A percentile compares a stretch with the other conserved stretches of the same genome.
Evolutionary conservation across 495 filamentous ascomycete species (phyloP).

Genomic region (Penicillium lagena): DNA sequence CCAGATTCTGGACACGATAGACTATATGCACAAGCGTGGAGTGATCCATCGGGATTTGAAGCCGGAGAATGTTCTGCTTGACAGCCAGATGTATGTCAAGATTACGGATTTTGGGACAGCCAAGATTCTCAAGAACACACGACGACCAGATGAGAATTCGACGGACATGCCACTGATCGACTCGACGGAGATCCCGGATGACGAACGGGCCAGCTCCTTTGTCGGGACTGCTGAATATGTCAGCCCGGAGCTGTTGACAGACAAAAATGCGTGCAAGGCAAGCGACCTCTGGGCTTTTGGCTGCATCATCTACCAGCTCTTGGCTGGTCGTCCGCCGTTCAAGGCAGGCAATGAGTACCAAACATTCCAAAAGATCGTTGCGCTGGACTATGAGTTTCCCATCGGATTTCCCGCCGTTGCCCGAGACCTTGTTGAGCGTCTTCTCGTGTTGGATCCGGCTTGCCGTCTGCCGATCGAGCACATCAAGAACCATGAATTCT

Average conservation of each 20-base stretch:
- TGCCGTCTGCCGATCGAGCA: constrained; percentile 89
- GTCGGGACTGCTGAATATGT: constrained; percentile 99
- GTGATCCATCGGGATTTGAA: constrained; percentile 98
- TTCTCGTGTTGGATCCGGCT: constrained; percentile 84
- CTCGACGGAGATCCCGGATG: constrained; percentile 51
- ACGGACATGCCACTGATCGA: constrained; percentile 43
- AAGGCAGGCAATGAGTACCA: constrained; percentile 96
- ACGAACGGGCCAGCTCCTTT: constrained; percentile 82
- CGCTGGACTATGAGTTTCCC: constrained; percentile 89
- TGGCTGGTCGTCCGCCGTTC: constrained; percentile 91
- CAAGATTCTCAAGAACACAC: constrained; percentile 73
- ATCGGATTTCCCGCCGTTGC: constrained; percentile 83
- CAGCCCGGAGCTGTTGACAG: constrained; percentile 87
- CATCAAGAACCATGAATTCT: constrained; percentile 96
- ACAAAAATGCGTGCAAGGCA: constrained; percentile 96
- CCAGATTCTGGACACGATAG: constrained; percentile 93
- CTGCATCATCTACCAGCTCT: constrained; percentile 97
- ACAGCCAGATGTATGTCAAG: constrained; percentile 95
- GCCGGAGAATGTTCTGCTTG: constrained; percentile 93
- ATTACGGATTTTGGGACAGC: constrained; percentile 99
- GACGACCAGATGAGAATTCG: constrained; percentile 38
- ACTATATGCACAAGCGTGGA: constrained; percentile 94
- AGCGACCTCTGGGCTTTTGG: constrained; percentile 99
- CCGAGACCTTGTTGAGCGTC: constrained; percentile 84
- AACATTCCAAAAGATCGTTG: constrained; percentile 97